phyloP scores from a whole-genome alignment of 495 filamentous ascomycete species.

The Copromyces sp. region DNA sequence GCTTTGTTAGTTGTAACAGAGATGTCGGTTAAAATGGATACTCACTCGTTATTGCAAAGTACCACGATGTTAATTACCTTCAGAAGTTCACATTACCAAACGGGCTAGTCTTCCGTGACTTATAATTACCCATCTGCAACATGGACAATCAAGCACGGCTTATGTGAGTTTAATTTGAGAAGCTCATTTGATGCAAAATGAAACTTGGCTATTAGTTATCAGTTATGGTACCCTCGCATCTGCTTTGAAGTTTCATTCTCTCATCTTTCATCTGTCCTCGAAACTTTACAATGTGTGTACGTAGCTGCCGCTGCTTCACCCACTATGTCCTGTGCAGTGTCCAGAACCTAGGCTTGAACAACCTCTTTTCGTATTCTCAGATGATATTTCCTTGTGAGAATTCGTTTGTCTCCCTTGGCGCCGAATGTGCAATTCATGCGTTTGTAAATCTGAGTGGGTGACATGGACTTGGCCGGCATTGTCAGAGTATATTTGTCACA shows the following conservation, averaged over 20 bases:
- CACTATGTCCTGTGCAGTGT: background rate
- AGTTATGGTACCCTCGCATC: background rate
- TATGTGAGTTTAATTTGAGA: background rate
- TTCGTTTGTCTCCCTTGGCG: background rate
- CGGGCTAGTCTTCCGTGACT: slow-evolving; percentile 14
- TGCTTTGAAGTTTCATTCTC: background rate
- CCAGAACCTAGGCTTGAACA: background rate
- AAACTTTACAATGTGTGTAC: background rate
- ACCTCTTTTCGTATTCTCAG: background rate
- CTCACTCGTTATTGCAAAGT: slow-evolving; percentile 18
- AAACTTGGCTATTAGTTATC: background rate
- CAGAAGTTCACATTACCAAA: slow-evolving; percentile 9
- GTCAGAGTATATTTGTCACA: no score
- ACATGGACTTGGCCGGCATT: no score
- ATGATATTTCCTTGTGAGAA: no score
- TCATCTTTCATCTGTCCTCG: background rate
- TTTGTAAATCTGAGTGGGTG: background rate
- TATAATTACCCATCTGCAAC: slow-evolving; percentile 17
- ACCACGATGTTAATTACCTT: slow-evolving; percentile 17
- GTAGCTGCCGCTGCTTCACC: background rate
- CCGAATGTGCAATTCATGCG: background rate
- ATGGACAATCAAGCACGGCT: background rate
- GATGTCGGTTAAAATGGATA: slow-evolving; percentile 18
- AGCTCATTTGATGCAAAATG: background rate
- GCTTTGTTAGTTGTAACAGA: background rate